Evolutionary conservation across 2,329 filamentous ascomycete genomes (phyloP).

Genomic region (Alternaria sp.): DNA sequence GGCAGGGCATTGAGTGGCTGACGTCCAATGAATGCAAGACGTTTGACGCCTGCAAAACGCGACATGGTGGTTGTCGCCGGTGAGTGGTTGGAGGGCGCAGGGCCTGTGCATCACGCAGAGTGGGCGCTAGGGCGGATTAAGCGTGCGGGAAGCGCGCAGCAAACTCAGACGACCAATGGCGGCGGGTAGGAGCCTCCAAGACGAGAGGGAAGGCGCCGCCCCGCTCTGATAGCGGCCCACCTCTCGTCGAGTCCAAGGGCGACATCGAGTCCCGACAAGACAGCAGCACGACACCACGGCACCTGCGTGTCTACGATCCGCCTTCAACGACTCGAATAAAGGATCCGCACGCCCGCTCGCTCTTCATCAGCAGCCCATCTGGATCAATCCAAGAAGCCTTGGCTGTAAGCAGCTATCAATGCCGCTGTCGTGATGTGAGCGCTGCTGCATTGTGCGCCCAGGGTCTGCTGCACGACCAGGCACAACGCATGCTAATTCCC

Average conservation of each 20-base stretch:
- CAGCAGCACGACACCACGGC: background rate
- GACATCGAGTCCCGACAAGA: conserved; percentile 23
- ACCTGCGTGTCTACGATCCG: background rate
- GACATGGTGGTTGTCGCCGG: conserved; percentile 27
- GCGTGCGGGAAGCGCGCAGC: conserved; percentile 29
- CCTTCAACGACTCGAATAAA: conserved; percentile 6
- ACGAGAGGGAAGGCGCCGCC: conserved; percentile 27
- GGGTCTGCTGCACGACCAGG: conserved; percentile 19
- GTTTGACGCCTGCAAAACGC: conserved; percentile 41
- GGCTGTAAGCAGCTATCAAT: conserved; percentile 20
- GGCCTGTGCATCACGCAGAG: conserved; percentile 27
- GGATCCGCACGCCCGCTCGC: conserved; percentile 17
- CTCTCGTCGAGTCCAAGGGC: conserved; percentile 3
- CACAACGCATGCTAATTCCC: conserved; percentile 29
- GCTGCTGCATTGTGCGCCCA: conserved; percentile 20
- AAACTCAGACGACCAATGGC: conserved; percentile 22
- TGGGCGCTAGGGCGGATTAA: conserved; percentile 26
- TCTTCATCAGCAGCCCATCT: conserved; percentile 15
- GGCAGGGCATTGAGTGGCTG: conserved; percentile 21
- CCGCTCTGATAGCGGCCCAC: conserved; percentile 19
- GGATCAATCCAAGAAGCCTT: conserved; percentile 15
- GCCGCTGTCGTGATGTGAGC: conserved; percentile 19
- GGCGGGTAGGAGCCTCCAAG: conserved; percentile 18
- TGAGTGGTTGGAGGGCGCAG: conserved; percentile 34
- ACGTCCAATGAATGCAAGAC: conserved; percentile 33